Evolutionary conservation across 1,284 basidiomycete genomes (phyloP).

Genomic region (Trichosporon sp.): DNA sequence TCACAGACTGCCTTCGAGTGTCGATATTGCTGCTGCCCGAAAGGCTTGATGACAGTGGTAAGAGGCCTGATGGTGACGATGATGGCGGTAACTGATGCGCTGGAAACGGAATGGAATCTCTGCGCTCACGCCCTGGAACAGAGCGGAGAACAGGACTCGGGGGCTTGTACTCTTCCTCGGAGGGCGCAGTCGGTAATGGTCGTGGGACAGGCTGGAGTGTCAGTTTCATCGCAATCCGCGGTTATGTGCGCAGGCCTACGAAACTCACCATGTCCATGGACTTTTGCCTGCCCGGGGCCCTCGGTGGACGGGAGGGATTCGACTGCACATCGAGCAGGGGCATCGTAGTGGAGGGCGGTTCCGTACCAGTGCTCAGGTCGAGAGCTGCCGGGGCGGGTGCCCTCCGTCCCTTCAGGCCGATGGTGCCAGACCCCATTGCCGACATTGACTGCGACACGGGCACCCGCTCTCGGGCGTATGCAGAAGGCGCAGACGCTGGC

Average conservation of each 20-base stretch:
- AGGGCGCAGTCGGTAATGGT: not conserved
- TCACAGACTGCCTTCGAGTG: not conserved
- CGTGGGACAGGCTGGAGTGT: constrained; percentile 1
- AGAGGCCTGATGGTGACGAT: not conserved
- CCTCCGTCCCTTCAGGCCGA: constrained; percentile 4
- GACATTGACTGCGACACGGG: constrained; percentile 22
- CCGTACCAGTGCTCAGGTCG: constrained; percentile 3
- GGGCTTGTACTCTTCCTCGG: not conserved
- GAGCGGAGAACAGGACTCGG: not conserved
- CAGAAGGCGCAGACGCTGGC: not conserved
- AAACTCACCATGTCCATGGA: constrained; percentile 15
- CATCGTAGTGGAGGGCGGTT: constrained; percentile 2
- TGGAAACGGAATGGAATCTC: constrained; percentile 16
- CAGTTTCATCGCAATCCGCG: not conserved
- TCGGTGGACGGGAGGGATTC: not conserved
- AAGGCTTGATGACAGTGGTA: not conserved
- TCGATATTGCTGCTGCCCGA: not conserved
- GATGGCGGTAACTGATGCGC: not conserved
- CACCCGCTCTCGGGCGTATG: constrained; percentile 13
- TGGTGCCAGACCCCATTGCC: constrained; percentile 18
- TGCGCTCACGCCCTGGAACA: not conserved
- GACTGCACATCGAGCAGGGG: not conserved
- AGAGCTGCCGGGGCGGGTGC: constrained; percentile 14
- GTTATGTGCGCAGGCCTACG: not conserved
- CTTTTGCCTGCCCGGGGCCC: not conserved